Conservation (phyloP, 2,329 filamentous ascomycete genomes). For the Trichoderma gracile region DNA sequence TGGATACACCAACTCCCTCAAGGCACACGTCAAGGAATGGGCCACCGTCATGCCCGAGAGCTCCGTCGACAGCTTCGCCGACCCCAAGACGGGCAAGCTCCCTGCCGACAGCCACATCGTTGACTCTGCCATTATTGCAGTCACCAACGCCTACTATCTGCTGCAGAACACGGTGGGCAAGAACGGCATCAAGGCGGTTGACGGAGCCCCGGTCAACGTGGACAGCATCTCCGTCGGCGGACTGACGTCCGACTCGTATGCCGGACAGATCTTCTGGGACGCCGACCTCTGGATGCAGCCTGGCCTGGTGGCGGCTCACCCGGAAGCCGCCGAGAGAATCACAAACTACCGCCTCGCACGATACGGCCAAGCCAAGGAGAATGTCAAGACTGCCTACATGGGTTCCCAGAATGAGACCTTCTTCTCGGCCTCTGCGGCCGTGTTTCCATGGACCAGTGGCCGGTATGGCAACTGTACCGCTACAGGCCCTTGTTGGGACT, state of each 20-base stretch:
- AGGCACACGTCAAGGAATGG: conserved; percentile 64
- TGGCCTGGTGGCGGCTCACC: conserved; percentile 33
- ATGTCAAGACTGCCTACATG: conserved; percentile 55
- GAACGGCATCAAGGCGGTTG: conserved; percentile 47
- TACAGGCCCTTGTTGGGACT: conserved; percentile 65
- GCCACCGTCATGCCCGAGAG: conserved; percentile 58
- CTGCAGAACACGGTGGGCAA: conserved; percentile 51
- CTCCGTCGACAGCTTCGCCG: conserved; percentile 63
- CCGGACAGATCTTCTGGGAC: conserved; percentile 37
- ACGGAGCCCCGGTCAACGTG: conserved; percentile 43
- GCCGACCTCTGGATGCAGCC: conserved; percentile 37
- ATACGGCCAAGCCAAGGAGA: conserved; percentile 55
- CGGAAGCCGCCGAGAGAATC: conserved; percentile 33
- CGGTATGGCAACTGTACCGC: conserved; percentile 65
- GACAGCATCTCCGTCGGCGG: conserved; percentile 34
- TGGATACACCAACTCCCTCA: conserved; percentile 58
- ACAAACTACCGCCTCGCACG: conserved; percentile 33
- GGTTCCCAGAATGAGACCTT: conserved; percentile 53
- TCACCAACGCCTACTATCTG: conserved; percentile 58
- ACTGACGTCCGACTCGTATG: conserved; percentile 35
- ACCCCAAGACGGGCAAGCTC: conserved; percentile 54
- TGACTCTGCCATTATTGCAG: conserved; percentile 53
- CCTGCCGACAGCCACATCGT: conserved; percentile 58
- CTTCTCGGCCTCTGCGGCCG: conserved; percentile 49
- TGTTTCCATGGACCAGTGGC: conserved; percentile 68